These are phyloP conservation scores for Allantophomopsis lycopodina DNA, from an alignment of 2,329 filamentous ascomycete species.

Conservation along the genomic window DNA sequence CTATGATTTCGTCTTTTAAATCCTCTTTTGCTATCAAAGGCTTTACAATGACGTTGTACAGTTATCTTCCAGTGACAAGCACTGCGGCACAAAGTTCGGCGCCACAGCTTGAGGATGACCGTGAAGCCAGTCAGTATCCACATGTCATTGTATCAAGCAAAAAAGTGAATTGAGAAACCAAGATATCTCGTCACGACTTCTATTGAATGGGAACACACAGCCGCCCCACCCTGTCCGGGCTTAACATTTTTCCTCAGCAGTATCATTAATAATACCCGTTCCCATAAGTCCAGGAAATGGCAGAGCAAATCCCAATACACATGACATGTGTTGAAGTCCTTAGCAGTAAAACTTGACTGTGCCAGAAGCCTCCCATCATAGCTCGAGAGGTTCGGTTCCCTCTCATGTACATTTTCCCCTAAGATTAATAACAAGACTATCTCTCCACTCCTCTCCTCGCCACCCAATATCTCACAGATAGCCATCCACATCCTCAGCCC, in stretches of 20 bases:
- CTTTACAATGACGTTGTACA: neutral
- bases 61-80: neutral
- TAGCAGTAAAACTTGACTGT: neutral
- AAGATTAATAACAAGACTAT: slow-evolving; percentile 40
- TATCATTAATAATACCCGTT: slow-evolving; percentile 36
- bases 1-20: slow-evolving; percentile 39
- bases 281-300: slow-evolving; percentile 36
- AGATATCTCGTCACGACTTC: neutral
- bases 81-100: too few relatives aligned
- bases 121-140: too few relatives aligned
- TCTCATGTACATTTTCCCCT: slow-evolving; percentile 26
- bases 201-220: slow-evolving; percentile 31
- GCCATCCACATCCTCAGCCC: slow-evolving; percentile 51
- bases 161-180: neutral
- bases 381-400: slow-evolving; percentile 4
- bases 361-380: too few relatives aligned
- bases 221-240: slow-evolving; percentile 32
- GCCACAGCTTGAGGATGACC: too few relatives aligned
- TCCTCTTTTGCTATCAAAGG: neutral
- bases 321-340: slow-evolving; percentile 31
- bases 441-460: slow-evolving; percentile 44
- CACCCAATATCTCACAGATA: slow-evolving; percentile 51
- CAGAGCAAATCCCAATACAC: slow-evolving; percentile 39
- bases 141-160: neutral
- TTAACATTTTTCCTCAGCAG: slow-evolving; percentile 34